Base-by-base conservation (phyloP, 495 filamentous ascomycete species). In the Neurospora discreta region DNA sequence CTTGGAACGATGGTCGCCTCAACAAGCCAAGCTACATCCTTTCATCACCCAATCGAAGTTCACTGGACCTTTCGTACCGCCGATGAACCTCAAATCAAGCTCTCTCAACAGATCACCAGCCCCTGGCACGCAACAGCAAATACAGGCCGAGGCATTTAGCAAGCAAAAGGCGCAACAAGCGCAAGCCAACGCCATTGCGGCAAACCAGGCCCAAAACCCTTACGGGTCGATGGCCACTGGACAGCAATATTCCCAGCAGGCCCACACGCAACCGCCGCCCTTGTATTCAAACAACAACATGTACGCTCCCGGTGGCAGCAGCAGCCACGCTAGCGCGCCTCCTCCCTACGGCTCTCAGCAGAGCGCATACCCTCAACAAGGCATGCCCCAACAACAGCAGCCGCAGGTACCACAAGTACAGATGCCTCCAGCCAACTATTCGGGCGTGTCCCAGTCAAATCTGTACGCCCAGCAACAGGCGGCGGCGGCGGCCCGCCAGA, bases 1-100 rank as follows among this genome's bases (percentile, higher is more conserved):
- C 2, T 86, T 99, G 36, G 96, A 99, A 78, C 86, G 96, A 73
- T 99, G 96, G 96, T 97, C 96, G 18, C 96, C 96, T 13, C 94
- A 97, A 76, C 96, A 99, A 79, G 96, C 96, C 39, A 97, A 97
- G 77, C 80, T 97, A 76, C 96, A 99, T 76, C 96, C 96, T 5
- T 99, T 99, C 84, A 99, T 99, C 76, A 99, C 96, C 0, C 96
- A 99, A 76, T 91, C 95, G 74, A 99, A 99, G 82, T 98, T 90
- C 78, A 97, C 94, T 0, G 94, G 93, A 16, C 93, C 92, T 8
- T 99, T 98, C 77, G 90, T 98, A 40, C 96, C 96, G n/a, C 96
- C 95, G 10, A 96, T 97, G 93, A 97, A 97, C 74, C 82, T 97
- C 60, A 97, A 97, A 80, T 89, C 93, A 43, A 92, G 90, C 52